Evolutionary conservation across 176 grass and related monocot genomes (phyloP).

Genomic region (Oryza longistaminata): DNA sequence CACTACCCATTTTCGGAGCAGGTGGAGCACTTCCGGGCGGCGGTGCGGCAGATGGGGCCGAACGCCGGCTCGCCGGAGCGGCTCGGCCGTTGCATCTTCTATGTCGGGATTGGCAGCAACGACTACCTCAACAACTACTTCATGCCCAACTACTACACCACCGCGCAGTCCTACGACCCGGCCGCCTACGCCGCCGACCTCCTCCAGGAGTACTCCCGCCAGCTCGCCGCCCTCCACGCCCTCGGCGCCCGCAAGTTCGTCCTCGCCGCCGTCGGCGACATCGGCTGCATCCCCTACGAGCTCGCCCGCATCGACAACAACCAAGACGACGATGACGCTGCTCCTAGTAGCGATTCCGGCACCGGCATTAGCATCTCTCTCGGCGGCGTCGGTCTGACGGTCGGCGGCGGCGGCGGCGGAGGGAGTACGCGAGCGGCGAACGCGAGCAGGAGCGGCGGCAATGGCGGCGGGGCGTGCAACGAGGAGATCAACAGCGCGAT

Average conservation of each 20-base stretch:
- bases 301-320: constrained; percentile 53
- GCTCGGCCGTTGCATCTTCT: constrained; percentile 81
- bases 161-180: constrained; percentile 48
- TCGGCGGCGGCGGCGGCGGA: background rate
- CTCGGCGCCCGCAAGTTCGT: constrained; percentile 81
- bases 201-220: constrained; percentile 63
- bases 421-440: background rate
- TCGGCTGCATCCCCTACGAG: constrained; percentile 96
- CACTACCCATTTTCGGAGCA: constrained; percentile 74
- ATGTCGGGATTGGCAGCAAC: constrained; percentile 89
- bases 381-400: background rate
- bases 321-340: background rate
- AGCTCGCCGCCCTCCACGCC: constrained; percentile 41
- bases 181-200: constrained; percentile 53
- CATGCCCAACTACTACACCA: constrained; percentile 74
- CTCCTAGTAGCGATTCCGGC: too few relatives aligned
- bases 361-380: background rate
- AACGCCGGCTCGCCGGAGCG: constrained; percentile 30
- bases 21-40: constrained; percentile 68
- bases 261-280: constrained; percentile 63
- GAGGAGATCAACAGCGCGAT: constrained; percentile 77
- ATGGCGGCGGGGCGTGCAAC: constrained; percentile 44
- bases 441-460: background rate
- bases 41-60: constrained; percentile 39
- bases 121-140: constrained; percentile 99